Evolutionary conservation across 1,284 basidiomycete species (phyloP).

Genomic region (Puccinia hordei): DNA sequence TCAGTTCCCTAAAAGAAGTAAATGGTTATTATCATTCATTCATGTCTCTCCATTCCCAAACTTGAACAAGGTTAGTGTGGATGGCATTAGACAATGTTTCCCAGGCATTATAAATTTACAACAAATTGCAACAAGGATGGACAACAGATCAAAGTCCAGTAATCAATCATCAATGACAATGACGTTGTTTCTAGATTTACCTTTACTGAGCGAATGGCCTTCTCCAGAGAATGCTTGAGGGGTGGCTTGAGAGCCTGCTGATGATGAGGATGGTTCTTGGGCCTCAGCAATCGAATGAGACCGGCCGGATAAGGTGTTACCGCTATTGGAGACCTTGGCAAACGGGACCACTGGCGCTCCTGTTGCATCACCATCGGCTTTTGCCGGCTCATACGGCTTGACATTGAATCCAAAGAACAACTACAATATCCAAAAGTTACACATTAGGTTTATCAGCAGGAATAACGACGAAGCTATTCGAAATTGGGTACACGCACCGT

Average conservation of each 20-base stretch:
- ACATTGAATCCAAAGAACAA: constrained; percentile 42
- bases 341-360: constrained; percentile 9
- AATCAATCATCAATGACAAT: constrained; percentile 45
- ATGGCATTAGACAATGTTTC: too few species aligned
- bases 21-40: too few species aligned
- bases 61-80: too few species aligned
- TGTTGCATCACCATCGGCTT: constrained; percentile 9
- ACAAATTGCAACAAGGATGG: neutral
- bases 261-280: neutral
- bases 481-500: constrained; percentile 56
- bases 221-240: constrained; percentile 19
- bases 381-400: constrained; percentile 4
- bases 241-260: neutral
- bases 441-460: neutral
- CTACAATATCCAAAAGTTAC: neutral
- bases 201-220: constrained; percentile 10
- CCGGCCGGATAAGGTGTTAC: constrained; percentile 44
- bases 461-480: neutral
- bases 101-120: neutral
- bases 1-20: too few species aligned
- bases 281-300: neutral
- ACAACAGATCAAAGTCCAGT: neutral
- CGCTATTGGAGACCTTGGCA: constrained; percentile 15
- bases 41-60: too few species aligned
- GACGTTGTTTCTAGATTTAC: constrained; percentile 20